Evolutionary conservation across 805 yeast genomes (phyloP).

Genomic region (Metahyphopichia silvanorum): DNA sequence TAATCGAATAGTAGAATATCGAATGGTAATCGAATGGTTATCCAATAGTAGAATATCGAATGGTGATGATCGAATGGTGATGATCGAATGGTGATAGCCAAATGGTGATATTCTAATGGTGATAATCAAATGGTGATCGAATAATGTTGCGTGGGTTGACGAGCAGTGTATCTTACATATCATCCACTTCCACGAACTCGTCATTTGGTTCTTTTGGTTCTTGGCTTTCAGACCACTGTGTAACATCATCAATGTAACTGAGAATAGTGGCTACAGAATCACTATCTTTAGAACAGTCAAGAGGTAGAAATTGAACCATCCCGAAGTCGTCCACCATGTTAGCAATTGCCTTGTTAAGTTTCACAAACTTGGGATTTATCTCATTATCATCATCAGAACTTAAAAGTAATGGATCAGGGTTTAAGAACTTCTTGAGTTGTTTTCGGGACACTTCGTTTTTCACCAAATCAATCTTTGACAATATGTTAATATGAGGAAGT

Average conservation of each 20-base stretch:
- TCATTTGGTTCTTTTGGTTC: slow-evolving; percentile 96
- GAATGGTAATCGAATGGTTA: no score
- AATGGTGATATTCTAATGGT: no score
- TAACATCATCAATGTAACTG: slow-evolving; percentile 91
- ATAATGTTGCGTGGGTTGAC: no score
- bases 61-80: no score
- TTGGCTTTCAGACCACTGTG: slow-evolving; percentile 96
- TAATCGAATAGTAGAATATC: no score
- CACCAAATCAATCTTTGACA: slow-evolving; percentile 83
- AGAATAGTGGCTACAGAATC: slow-evolving; percentile 78
- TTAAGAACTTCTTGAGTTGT: slow-evolving; percentile 77
- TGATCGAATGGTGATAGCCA: no score
- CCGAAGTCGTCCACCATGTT: slow-evolving; percentile 95
- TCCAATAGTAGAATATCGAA: no score
- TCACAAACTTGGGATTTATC: slow-evolving; percentile 57
- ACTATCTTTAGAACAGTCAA: slow-evolving; percentile 66
- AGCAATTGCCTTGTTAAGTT: slow-evolving; percentile 78
- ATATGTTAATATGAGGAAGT: slow-evolving; percentile 88
- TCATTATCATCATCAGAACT: slow-evolving; percentile 47
- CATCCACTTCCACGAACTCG: slow-evolving; percentile 57
- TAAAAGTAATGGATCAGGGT: slow-evolving; percentile 86
- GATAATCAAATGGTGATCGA: no score
- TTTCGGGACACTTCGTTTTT: slow-evolving; percentile 74
- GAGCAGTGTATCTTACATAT: no score
- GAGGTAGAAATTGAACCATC: slow-evolving; percentile 94